phyloP scores from a whole-genome alignment of 2,329 filamentous ascomycete genomes.

The Myriosclerotinia scirpicola region DNA sequence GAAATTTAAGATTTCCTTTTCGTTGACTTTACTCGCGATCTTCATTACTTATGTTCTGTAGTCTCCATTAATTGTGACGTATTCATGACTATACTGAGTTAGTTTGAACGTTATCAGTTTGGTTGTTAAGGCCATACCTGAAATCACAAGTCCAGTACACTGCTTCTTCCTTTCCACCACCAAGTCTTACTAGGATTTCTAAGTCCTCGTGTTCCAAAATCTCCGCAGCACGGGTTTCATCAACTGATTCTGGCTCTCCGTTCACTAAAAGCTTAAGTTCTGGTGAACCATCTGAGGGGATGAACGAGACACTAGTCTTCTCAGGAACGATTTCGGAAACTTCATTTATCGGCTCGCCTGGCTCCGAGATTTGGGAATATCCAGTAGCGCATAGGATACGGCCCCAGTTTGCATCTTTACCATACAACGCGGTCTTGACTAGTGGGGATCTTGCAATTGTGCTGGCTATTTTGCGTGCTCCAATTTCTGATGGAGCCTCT shows the following conservation, averaged over 20 bases:
- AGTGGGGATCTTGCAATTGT: slow-evolving; percentile 89
- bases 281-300: slow-evolving; percentile 72
- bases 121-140: slow-evolving; percentile 57
- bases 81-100: slow-evolving; percentile 55
- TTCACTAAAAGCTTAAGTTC: slow-evolving; percentile 76
- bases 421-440: slow-evolving; percentile 96
- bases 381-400: slow-evolving; percentile 93
- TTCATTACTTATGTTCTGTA: slow-evolving; percentile 55
- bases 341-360: slow-evolving; percentile 56
- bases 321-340: slow-evolving; percentile 65
- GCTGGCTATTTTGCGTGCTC: slow-evolving; percentile 77
- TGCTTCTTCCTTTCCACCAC: slow-evolving; percentile 66
- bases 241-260: slow-evolving; percentile 76
- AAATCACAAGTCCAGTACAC: slow-evolving; percentile 87
- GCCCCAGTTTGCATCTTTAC: slow-evolving; percentile 97
- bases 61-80: slow-evolving; percentile 67
- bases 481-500: slow-evolving; percentile 66
- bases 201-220: slow-evolving; percentile 77
- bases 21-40: not conserved
- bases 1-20: not conserved
- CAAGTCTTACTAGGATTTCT: slow-evolving; percentile 73
- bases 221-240: slow-evolving; percentile 73
- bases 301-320: slow-evolving; percentile 74
- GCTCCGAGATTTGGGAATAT: slow-evolving; percentile 66
- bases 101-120: not conserved